A percentile compares a stretch with the other conserved stretches of the same genome.
These are phyloP conservation scores for Xerocomellus amylosporus DNA, from an alignment of 768 basidiomycete genomes.

Conservation along the genomic window DNA sequence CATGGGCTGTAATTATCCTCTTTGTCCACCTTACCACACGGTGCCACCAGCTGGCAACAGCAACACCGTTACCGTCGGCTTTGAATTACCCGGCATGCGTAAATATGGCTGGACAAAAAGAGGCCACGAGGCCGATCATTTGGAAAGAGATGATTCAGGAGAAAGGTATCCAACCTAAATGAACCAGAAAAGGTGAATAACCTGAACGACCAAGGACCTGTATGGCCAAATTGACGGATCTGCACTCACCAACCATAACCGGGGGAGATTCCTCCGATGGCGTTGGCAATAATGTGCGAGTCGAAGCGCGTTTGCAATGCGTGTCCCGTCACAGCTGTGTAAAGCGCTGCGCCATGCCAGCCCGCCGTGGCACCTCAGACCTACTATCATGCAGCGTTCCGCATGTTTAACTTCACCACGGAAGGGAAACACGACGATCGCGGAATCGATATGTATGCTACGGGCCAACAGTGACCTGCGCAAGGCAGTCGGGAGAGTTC, in stretches of 20 bases:
- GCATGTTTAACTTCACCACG: not conserved
- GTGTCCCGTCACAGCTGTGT: not conserved
- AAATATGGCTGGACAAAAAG: not conserved
- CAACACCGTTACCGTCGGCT: not conserved
- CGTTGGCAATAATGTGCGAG: too few relatives aligned
- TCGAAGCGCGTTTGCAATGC: not conserved
- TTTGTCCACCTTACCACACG: conserved; percentile 1
- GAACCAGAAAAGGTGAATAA: not conserved
- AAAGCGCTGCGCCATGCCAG: not conserved
- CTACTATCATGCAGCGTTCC: not conserved
- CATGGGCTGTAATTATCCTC: not conserved
- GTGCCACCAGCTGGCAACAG: not conserved
- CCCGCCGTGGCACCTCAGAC: not conserved
- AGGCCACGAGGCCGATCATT: not conserved
- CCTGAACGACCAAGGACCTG: not conserved
- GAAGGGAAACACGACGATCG: not conserved
- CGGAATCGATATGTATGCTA: not conserved
- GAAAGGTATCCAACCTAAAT: not conserved
- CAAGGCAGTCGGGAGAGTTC: not conserved
- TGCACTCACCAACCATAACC: not conserved
- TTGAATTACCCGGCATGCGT: not conserved
- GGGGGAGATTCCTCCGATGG: not conserved
- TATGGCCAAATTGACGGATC: not conserved
- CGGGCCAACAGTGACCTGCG: not conserved
- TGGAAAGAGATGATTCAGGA: not conserved